These are phyloP conservation scores for Vigna unguiculata DNA, from an alignment of 306 rosid species.

Conservation along the genomic window DNA sequence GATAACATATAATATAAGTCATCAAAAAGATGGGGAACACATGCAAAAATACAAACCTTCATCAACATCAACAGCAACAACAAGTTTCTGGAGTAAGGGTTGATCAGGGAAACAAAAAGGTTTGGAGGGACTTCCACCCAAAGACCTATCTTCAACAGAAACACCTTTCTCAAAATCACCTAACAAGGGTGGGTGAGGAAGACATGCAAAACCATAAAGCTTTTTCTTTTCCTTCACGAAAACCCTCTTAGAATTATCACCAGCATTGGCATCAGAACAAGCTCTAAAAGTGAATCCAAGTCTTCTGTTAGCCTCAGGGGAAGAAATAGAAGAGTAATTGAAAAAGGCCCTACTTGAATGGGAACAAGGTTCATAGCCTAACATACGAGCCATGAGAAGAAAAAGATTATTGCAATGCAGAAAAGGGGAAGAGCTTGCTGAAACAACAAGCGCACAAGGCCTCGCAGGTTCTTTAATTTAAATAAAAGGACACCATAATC, in stretches of 20 bases:
- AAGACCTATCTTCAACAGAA: constrained; percentile 33
- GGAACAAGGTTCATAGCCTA: constrained; percentile 44
- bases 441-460: constrained; percentile 40
- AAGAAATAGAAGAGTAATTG: constrained; percentile 36
- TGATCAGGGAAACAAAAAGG: constrained; percentile 50
- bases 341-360: constrained; percentile 33
- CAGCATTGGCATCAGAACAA: constrained; percentile 42
- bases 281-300: constrained; percentile 38
- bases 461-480: constrained; percentile 31
- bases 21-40: not conserved
- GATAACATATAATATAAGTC: not conserved
- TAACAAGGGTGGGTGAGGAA: constrained; percentile 40
- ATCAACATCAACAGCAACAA: constrained; percentile 88
- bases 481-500: constrained; percentile 32
- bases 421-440: constrained; percentile 33
- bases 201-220: constrained; percentile 44
- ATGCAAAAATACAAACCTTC: constrained; percentile 59
- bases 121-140: constrained; percentile 42
- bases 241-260: constrained; percentile 30
- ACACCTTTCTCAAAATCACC: constrained; percentile 36
- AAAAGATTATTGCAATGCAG: not conserved
- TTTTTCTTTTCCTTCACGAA: constrained; percentile 55
- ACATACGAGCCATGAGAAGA: constrained; percentile 44
- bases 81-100: constrained; percentile 54
- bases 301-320: constrained; percentile 31